Conservation (phyloP, 768 basidiomycete species). For the Suillus ampliporus region DNA sequence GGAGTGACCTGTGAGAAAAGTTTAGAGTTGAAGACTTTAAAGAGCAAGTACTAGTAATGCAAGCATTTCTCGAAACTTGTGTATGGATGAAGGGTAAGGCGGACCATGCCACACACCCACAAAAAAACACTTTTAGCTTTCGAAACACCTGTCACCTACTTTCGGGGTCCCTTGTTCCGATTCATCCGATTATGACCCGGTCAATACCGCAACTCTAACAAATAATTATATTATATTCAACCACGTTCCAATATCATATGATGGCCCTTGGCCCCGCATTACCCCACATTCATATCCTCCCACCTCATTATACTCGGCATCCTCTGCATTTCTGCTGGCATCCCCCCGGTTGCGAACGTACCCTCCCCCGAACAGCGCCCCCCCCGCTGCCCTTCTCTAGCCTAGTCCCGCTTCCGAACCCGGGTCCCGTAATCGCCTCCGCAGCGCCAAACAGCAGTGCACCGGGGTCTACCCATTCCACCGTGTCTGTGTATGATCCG, state of each 20-base stretch:
- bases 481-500: slow-evolving; percentile 10
- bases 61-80: too few species aligned
- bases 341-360: not conserved
- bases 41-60: too few species aligned
- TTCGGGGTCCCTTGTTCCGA: slow-evolving; percentile 7
- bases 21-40: too few species aligned
- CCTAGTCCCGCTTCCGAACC: not conserved
- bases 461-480: not conserved
- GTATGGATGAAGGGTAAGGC: too few species aligned
- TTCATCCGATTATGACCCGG: not conserved
- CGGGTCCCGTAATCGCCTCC: not conserved
- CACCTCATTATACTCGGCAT: not conserved
- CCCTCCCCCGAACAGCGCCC: not conserved
- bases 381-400: not conserved
- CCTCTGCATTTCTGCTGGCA: slow-evolving; percentile 2
- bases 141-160: too few species aligned
- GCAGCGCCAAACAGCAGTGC: slow-evolving; percentile 2
- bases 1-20: too few species aligned
- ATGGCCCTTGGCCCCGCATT: slow-evolving; percentile 19
- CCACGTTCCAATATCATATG: too few species aligned
- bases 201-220: not conserved
- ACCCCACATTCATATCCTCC: slow-evolving; percentile 12
- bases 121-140: slow-evolving; percentile 1
- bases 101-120: slow-evolving; percentile 4
- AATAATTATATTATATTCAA: too few species aligned